Conservation (phyloP, 2,329 filamentous ascomycete species). For the Colletotrichum somersetense region DNA sequence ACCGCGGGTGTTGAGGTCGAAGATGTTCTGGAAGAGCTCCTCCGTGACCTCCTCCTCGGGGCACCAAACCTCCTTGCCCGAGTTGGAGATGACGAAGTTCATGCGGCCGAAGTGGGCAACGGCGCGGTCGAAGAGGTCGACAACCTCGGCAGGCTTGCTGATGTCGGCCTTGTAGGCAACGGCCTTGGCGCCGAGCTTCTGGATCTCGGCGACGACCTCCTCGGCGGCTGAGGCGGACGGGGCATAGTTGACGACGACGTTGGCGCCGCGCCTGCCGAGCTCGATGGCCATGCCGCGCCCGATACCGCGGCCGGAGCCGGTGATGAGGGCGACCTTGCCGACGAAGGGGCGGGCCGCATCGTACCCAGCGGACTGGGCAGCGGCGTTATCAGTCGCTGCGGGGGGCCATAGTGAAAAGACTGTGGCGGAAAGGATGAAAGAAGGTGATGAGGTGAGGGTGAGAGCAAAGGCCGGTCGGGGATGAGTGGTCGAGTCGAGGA, state of each 20-base stretch:
- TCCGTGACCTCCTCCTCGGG: slow-evolving; percentile 76
- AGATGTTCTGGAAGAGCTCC: slow-evolving; percentile 79
- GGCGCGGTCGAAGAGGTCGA: slow-evolving; percentile 73
- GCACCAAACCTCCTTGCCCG: slow-evolving; percentile 78
- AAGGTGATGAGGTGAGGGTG: slow-evolving; percentile 17
- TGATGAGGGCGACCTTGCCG: slow-evolving; percentile 71
- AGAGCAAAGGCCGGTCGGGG: neutral
- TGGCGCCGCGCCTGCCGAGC: slow-evolving; percentile 74
- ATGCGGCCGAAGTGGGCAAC: slow-evolving; percentile 75
- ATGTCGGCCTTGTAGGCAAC: slow-evolving; percentile 75
- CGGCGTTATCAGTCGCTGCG: slow-evolving; percentile 43
- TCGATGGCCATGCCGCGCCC: slow-evolving; percentile 75
- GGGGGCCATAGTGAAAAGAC: slow-evolving; percentile 48
- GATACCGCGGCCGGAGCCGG: slow-evolving; percentile 75
- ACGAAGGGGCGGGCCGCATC: slow-evolving; percentile 55
- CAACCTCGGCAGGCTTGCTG: slow-evolving; percentile 69
- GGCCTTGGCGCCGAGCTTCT: slow-evolving; percentile 67
- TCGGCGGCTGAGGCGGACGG: slow-evolving; percentile 68
- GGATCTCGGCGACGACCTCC: slow-evolving; percentile 66
- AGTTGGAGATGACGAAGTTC: slow-evolving; percentile 80
- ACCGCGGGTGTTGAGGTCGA: slow-evolving; percentile 77
- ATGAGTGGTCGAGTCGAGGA: neutral
- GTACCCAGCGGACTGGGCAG: slow-evolving; percentile 43
- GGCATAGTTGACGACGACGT: slow-evolving; percentile 76
- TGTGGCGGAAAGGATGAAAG: slow-evolving; percentile 10